A percentile compares a stretch with the other conserved stretches of the same genome.
Evolutionary conservation across 805 yeast genomes (phyloP).

Genomic region (Scheffersomyces ergatensis): DNA sequence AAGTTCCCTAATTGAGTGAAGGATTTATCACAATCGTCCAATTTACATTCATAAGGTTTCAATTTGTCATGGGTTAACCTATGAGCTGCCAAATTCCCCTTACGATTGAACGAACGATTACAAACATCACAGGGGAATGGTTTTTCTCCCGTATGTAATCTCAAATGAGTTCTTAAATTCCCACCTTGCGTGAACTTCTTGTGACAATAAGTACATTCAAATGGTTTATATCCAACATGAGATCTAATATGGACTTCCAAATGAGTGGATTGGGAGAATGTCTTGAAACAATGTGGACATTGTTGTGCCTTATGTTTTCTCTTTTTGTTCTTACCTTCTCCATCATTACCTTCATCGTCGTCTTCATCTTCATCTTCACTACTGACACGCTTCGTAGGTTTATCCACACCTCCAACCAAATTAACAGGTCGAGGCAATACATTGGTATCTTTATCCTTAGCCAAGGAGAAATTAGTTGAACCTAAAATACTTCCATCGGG

Average conservation of each 20-base stretch:
- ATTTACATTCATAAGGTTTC: conserved; percentile 75
- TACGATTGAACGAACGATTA: conserved; percentile 75
- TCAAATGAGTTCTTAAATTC: conserved; percentile 76
- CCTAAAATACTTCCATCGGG: conserved; percentile 70
- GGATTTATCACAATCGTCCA: conserved; percentile 78
- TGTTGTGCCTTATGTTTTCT: conserved; percentile 53
- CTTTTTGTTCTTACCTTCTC: conserved; percentile 12
- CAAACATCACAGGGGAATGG: conserved; percentile 83
- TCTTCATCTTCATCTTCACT: conserved; percentile 11
- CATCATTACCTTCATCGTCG: conserved; percentile 16
- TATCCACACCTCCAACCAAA: conserved; percentile 78
- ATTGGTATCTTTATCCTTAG: conserved; percentile 23
- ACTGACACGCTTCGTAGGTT: conserved; percentile 37
- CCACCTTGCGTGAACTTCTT: conserved; percentile 90
- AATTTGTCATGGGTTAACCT: conserved; percentile 74
- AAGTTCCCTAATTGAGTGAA: conserved; percentile 91
- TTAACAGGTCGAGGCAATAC: conserved; percentile 56
- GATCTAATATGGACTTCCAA: conserved; percentile 85
- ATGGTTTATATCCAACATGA: conserved; percentile 85
- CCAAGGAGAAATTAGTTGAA: conserved; percentile 13
- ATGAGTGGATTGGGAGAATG: conserved; percentile 87
- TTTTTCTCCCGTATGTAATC: conserved; percentile 89
- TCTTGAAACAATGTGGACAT: conserved; percentile 75
- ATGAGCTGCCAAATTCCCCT: conserved; percentile 92
- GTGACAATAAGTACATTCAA: conserved; percentile 72